A percentile compares a stretch with the other conserved stretches of the same genome.
These are phyloP conservation scores for Fonsecaea erecta DNA, from an alignment of 2,329 filamentous ascomycete species.

Conservation along the genomic window DNA sequence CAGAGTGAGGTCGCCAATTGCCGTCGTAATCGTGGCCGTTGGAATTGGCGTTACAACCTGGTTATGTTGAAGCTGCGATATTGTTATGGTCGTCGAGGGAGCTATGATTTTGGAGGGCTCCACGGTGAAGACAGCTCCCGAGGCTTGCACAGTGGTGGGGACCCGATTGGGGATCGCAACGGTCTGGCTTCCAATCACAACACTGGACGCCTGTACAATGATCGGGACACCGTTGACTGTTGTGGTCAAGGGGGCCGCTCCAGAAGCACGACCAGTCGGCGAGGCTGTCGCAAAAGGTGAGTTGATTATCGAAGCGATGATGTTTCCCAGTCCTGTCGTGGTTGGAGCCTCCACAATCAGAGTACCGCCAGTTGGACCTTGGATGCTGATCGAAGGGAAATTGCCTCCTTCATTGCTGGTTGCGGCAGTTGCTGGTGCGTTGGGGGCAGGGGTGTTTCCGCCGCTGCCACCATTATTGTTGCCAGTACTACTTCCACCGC, in stretches of 20 bases:
- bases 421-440: background rate
- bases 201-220: slow-evolving; percentile 29
- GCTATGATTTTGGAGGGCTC: slow-evolving; percentile 32
- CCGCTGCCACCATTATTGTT: slow-evolving; percentile 1
- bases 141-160: slow-evolving; percentile 26
- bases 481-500: background rate
- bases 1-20: slow-evolving; percentile 31
- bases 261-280: slow-evolving; percentile 2
- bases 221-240: slow-evolving; percentile 33
- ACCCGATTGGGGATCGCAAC: slow-evolving; percentile 32
- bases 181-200: slow-evolving; percentile 34
- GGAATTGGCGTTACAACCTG: slow-evolving; percentile 11
- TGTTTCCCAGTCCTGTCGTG: slow-evolving; percentile 28
- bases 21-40: slow-evolving; percentile 23
- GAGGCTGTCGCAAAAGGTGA: slow-evolving; percentile 29
- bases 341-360: slow-evolving; percentile 17
- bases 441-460: background rate
- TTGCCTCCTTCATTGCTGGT: slow-evolving; percentile 1
- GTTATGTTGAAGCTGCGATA: slow-evolving; percentile 17
- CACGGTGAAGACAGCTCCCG: slow-evolving; percentile 33
- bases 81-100: slow-evolving; percentile 28
- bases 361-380: slow-evolving; percentile 9
- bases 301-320: slow-evolving; percentile 34
- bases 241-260: slow-evolving; percentile 22
- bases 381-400: slow-evolving; percentile 7